Evolutionary conservation across 2,329 filamentous ascomycete species (phyloP).

Genomic region (Colletotrichum zoysiae): DNA sequence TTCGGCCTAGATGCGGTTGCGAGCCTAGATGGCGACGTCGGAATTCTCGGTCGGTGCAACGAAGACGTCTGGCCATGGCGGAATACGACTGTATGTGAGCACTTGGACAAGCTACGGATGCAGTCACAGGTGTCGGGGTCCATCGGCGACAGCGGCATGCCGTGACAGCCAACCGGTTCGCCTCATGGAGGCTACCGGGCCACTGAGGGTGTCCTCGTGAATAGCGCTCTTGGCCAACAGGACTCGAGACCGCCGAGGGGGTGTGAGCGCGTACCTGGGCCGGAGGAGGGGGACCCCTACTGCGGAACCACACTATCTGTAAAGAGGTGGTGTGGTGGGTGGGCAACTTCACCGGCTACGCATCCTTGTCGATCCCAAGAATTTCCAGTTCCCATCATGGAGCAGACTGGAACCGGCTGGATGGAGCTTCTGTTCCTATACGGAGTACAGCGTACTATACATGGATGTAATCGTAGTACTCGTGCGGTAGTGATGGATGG

Average conservation of each 20-base stretch:
- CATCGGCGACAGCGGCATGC: conserved; percentile 33
- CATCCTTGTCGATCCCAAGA: conserved; percentile 31
- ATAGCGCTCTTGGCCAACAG: conserved; percentile 15
- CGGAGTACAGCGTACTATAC: too few relatives aligned
- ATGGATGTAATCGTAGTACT: too few relatives aligned
- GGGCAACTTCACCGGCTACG: conserved; percentile 8
- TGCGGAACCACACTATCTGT: too few relatives aligned
- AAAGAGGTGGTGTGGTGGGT: not conserved
- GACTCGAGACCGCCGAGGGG: not conserved
- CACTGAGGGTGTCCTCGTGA: conserved; percentile 37
- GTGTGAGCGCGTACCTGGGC: conserved; percentile 38
- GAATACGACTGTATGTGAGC: conserved; percentile 6
- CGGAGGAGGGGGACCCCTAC: conserved; percentile 33
- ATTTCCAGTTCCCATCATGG: conserved; percentile 22
- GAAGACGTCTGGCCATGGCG: conserved; percentile 23
- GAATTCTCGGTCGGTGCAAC: conserved; percentile 16
- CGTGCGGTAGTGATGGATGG: not conserved
- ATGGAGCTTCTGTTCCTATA: not conserved
- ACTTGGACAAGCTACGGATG: conserved; percentile 22
- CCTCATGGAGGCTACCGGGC: conserved; percentile 12
- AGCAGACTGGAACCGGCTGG: conserved; percentile 1
- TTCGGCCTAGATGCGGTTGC: conserved; percentile 5
- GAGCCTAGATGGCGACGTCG: conserved; percentile 3
- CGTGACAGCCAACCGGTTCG: conserved; percentile 35
- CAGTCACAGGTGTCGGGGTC: conserved; percentile 24